A percentile compares a stretch with the other conserved stretches of the same genome.
These are phyloP conservation scores for Pyrus communis DNA, from an alignment of 306 rosid genomes.

Conservation along the genomic window DNA sequence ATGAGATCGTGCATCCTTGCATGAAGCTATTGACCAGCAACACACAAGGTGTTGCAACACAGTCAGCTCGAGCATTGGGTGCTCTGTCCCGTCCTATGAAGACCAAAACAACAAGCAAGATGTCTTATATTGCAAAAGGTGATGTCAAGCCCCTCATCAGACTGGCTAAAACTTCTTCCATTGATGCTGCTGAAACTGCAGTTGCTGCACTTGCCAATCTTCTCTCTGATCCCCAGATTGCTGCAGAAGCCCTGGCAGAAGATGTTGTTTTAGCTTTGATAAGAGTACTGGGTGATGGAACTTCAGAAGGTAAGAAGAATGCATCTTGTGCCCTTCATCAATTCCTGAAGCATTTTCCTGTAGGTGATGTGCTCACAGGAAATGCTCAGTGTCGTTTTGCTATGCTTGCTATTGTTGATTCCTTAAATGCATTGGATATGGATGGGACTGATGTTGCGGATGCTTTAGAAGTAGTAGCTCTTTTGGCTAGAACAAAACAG, in stretches of 20 bases:
- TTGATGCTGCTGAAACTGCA: constrained; percentile 87
- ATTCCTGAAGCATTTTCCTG: constrained; percentile 74
- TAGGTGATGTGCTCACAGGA: constrained; percentile 62
- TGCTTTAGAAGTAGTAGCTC: constrained; percentile 69
- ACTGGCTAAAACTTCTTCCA: constrained; percentile 85
- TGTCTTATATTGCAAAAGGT: constrained; percentile 68
- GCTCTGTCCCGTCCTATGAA: constrained; percentile 79
- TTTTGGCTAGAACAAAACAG: constrained; percentile 69
- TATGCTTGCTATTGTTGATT: constrained; percentile 73
- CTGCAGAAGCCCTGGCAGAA: constrained; percentile 67
- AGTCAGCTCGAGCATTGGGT: constrained; percentile 87
- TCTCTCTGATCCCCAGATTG: constrained; percentile 74
- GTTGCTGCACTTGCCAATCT: constrained; percentile 93
- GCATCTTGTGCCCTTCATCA: constrained; percentile 87
- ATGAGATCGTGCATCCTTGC: constrained; percentile 81
- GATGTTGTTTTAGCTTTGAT: constrained; percentile 82
- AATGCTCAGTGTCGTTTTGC: constrained; percentile 61
- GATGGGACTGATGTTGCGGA: constrained; percentile 63
- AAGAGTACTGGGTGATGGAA: constrained; percentile 78
- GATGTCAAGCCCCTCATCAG: constrained; percentile 76
- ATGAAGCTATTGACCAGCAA: constrained; percentile 88
- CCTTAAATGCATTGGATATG: constrained; percentile 54
- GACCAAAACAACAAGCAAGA: constrained; percentile 48
- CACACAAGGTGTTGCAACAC: constrained; percentile 83
- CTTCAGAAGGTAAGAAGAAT: constrained; percentile 72